Evolutionary conservation across 352 stramenopile species (phyloP).

Genomic region (Globisporangium nodosum): DNA sequence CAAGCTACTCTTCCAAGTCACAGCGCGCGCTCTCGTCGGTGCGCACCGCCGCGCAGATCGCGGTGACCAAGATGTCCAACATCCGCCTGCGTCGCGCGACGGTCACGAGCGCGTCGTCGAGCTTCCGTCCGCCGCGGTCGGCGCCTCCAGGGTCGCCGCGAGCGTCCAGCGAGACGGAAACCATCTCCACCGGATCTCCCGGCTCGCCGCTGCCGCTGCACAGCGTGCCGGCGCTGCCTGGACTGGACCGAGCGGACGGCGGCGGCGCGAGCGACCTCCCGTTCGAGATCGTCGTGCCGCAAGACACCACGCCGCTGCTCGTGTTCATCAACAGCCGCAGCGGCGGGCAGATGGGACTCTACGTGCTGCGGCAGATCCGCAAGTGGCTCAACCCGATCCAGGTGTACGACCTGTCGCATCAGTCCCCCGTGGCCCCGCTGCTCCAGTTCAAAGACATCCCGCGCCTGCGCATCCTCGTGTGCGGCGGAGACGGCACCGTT

Average conservation of each 20-base stretch:
- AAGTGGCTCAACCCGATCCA: conserved; percentile 95
- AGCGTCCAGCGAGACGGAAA: conserved; percentile 4
- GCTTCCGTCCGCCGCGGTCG: neutral
- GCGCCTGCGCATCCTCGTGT: conserved; percentile 90
- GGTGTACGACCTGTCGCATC: conserved; percentile 92
- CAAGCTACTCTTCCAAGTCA: conserved; percentile 39
- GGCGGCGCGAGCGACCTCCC: conserved; percentile 21
- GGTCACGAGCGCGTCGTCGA: conserved; percentile 15
- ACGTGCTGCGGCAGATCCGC: conserved; percentile 90
- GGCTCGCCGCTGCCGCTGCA: neutral
- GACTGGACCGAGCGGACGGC: neutral
- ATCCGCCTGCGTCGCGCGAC: conserved; percentile 49
- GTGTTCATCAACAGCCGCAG: conserved; percentile 96
- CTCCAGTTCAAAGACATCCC: conserved; percentile 87
- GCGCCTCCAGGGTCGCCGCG: conserved; percentile 5
- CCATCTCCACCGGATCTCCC: conserved; percentile 6
- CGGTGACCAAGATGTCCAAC: conserved; percentile 69
- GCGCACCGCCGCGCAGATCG: conserved; percentile 52
- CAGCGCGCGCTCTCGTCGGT: conserved; percentile 68
- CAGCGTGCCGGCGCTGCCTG: neutral
- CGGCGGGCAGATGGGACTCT: conserved; percentile 90
- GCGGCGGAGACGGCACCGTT: conserved; percentile 93
- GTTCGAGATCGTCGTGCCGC: conserved; percentile 50
- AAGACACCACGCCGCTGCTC: conserved; percentile 50
- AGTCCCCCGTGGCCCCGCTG: conserved; percentile 89